Percentiles rank a stretch among this genome's conserved stretches.
Evolutionary conservation across 192 early-diverging fungal species (phyloP).

Genomic region (Geosiphon pyriformis): DNA sequence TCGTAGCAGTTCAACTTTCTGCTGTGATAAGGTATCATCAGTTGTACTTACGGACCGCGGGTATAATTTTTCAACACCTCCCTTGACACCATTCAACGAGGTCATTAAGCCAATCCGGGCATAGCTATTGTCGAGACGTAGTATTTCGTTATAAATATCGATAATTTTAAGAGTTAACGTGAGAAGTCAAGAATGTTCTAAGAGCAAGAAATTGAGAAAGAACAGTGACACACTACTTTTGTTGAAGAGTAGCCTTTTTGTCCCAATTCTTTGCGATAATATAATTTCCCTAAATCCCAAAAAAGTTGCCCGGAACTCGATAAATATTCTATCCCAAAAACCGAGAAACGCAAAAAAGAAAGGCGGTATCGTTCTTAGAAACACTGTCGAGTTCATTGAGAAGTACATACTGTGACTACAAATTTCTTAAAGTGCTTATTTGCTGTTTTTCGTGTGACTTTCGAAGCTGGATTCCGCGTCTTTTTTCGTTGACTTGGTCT

Average conservation of each 20-base stretch:
- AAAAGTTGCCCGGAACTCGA: not conserved
- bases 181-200: no score
- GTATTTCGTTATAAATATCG: no score
- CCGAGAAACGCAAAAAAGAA: no score
- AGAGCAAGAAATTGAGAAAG: no score
- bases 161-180: no score
- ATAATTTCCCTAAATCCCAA: constrained; percentile 38
- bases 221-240: no score
- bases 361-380: no score
- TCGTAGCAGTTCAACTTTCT: constrained; percentile 52
- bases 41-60: no score
- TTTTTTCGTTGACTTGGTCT: constrained; percentile 63
- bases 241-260: constrained; percentile 52
- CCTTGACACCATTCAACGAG: constrained; percentile 58
- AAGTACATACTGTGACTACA: constrained; percentile 43
- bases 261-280: constrained; percentile 69
- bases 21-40: constrained; percentile 40
- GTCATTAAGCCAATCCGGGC: constrained; percentile 62
- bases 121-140: constrained; percentile 45
- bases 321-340: constrained; percentile 4
- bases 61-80: constrained; percentile 42
- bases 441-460: constrained; percentile 55
- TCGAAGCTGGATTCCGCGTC: constrained; percentile 54
- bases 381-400: not conserved
- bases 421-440: constrained; percentile 60